Conservation (phyloP, 345 rosid genomes). For the Camelina laxa region DNA sequence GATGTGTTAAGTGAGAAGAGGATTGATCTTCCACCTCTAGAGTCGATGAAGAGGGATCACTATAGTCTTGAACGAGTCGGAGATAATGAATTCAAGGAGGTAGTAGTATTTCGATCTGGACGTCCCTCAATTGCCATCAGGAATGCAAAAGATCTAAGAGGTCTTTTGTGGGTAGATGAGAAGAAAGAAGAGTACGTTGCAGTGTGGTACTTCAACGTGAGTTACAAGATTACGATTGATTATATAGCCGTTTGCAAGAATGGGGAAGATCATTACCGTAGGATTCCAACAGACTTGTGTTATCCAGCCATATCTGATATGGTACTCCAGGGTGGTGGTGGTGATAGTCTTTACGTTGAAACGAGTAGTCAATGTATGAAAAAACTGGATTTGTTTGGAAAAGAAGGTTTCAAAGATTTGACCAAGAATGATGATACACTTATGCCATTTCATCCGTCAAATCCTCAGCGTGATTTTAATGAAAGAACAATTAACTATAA, state of each 20-base stretch:
- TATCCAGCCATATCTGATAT: not conserved
- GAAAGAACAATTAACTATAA: no score
- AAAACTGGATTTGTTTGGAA: not conserved
- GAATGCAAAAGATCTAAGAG: not conserved
- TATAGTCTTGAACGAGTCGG: not conserved
- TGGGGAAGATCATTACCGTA: slow-evolving; percentile 21
- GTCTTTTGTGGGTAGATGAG: slow-evolving; percentile 13
- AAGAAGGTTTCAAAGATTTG: not conserved
- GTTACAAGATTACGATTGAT: not conserved
- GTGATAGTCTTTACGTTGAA: slow-evolving; percentile 1
- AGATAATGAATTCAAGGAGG: not conserved
- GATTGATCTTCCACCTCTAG: not conserved
- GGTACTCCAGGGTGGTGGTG: not conserved
- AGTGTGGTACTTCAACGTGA: not conserved
- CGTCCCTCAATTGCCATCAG: no score
- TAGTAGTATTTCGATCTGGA: no score
- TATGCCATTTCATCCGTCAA: no score
- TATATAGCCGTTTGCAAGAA: slow-evolving; percentile 5
- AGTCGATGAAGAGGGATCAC: not conserved
- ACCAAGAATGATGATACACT: not conserved
- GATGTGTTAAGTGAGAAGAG: not conserved
- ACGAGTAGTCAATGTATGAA: not conserved
- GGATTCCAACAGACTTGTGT: not conserved
- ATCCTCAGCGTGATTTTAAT: no score
- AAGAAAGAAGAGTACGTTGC: not conserved